Conservation (phyloP, 1,139 yeast genomes). For the Geotrichum australiense region DNA sequence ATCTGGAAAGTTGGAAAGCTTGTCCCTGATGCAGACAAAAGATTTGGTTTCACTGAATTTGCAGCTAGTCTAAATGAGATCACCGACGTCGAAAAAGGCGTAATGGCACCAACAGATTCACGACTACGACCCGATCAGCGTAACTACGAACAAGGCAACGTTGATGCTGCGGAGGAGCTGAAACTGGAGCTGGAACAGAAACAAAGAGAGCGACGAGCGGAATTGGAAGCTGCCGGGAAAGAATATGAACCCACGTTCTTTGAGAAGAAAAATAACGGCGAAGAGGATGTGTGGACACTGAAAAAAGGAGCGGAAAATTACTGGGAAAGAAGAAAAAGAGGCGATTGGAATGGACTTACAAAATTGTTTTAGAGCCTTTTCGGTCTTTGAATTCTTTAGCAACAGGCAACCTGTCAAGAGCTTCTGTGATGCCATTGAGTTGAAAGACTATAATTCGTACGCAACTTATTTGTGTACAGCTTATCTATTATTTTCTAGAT, state of each 20-base stretch:
- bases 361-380: constrained; percentile 14
- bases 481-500: too few species aligned
- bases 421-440: too few species aligned
- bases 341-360: constrained; percentile 33
- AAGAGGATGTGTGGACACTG: constrained; percentile 50
- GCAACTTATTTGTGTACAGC: too few species aligned
- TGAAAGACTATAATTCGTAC: too few species aligned
- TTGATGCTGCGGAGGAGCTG: constrained; percentile 60
- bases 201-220: constrained; percentile 72
- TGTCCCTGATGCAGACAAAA: constrained; percentile 50
- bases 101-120: constrained; percentile 79
- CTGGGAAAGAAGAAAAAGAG: constrained; percentile 56
- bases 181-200: constrained; percentile 67
- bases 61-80: constrained; percentile 77
- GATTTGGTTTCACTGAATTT: constrained; percentile 81
- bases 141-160: constrained; percentile 60
- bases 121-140: constrained; percentile 82
- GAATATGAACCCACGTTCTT: constrained; percentile 60
- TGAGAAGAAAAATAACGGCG: constrained; percentile 28
- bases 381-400: too few species aligned
- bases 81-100: constrained; percentile 57
- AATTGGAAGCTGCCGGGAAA: constrained; percentile 42
- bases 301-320: constrained; percentile 60
- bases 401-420: too few species aligned
- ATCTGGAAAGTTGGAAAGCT: constrained; percentile 66